These are phyloP conservation scores for Coriaria nepalensis DNA, from an alignment of 306 rosid genomes.

Conservation along the genomic window DNA sequence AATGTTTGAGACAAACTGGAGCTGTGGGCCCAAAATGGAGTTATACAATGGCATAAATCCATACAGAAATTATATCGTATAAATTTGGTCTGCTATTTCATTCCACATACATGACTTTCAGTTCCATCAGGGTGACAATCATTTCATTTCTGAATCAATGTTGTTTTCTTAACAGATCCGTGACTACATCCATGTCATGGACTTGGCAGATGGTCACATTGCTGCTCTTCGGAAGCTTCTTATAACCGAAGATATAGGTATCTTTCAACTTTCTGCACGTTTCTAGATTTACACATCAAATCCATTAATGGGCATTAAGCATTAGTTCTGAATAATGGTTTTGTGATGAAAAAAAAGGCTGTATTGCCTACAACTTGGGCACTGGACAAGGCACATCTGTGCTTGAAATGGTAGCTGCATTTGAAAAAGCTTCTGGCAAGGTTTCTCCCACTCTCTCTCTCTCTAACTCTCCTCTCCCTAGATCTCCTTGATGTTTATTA, in stretches of 20 bases:
- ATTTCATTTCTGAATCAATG: background rate
- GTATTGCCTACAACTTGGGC: conserved; percentile 80
- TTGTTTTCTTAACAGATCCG: conserved; percentile 41
- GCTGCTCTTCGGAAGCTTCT: conserved; percentile 85
- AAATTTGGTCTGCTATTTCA: background rate
- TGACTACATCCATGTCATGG: conserved; percentile 98
- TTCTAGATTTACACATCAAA: background rate
- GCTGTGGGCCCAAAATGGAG: no score
- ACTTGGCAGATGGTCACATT: conserved; percentile 96
- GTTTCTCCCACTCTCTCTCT: conserved; percentile 18
- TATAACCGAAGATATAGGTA: conserved; percentile 49
- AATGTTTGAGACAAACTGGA: no score
- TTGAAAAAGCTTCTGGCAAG: conserved; percentile 75
- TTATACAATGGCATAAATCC: no score
- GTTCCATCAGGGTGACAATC: background rate
- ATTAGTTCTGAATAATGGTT: conserved; percentile 9
- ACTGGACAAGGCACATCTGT: conserved; percentile 89
- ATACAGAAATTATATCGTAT: no score
- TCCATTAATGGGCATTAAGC: background rate
- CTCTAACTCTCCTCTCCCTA: background rate
- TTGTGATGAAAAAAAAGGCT: conserved; percentile 39
- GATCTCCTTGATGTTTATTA: background rate
- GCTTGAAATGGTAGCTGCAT: conserved; percentile 84
- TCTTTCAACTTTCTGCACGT: background rate
- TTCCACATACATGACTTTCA: background rate